These are phyloP conservation scores for Torrubiellomyces zombiae DNA, from an alignment of 2,329 filamentous ascomycete species.

Conservation along the genomic window DNA sequence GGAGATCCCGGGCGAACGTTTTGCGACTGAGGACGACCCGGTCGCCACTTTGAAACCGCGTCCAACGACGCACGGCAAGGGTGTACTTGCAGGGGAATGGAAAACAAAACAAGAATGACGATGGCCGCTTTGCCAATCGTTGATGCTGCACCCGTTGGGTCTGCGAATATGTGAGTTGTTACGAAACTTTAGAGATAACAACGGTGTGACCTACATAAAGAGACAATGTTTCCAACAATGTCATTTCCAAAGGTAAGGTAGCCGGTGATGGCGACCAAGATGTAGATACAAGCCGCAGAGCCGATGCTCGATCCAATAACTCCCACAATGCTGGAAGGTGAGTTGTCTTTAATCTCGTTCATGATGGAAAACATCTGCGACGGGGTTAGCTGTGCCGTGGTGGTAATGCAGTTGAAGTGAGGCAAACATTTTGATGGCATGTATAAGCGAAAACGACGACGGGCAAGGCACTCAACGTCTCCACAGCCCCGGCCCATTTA, in stretches of 20 bases:
- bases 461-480: slow-evolving; percentile 70
- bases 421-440: slow-evolving; percentile 82
- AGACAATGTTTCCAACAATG: slow-evolving; percentile 82
- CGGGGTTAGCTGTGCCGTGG: slow-evolving; percentile 9
- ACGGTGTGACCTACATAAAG: slow-evolving; percentile 53
- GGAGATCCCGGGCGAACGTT: slow-evolving; percentile 22
- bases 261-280: slow-evolving; percentile 83
- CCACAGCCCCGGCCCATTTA: slow-evolving; percentile 61
- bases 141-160: slow-evolving; percentile 43
- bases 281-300: slow-evolving; percentile 70
- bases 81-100: slow-evolving; percentile 87
- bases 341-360: slow-evolving; percentile 82
- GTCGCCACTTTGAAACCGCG: slow-evolving; percentile 86
- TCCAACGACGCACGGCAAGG: slow-evolving; percentile 91
- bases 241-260: slow-evolving; percentile 90
- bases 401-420: not conserved
- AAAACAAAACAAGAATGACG: slow-evolving; percentile 90
- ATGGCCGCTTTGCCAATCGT: slow-evolving; percentile 93
- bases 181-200: too few species aligned
- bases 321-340: slow-evolving; percentile 53
- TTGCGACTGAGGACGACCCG: slow-evolving; percentile 27
- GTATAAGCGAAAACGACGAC: slow-evolving; percentile 99
- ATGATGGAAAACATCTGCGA: slow-evolving; percentile 91
- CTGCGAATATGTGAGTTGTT: slow-evolving; percentile 13
- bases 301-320: slow-evolving; percentile 78